Conservation (phyloP, 495 filamentous ascomycete genomes). For the Daldinia caldariorum region DNA sequence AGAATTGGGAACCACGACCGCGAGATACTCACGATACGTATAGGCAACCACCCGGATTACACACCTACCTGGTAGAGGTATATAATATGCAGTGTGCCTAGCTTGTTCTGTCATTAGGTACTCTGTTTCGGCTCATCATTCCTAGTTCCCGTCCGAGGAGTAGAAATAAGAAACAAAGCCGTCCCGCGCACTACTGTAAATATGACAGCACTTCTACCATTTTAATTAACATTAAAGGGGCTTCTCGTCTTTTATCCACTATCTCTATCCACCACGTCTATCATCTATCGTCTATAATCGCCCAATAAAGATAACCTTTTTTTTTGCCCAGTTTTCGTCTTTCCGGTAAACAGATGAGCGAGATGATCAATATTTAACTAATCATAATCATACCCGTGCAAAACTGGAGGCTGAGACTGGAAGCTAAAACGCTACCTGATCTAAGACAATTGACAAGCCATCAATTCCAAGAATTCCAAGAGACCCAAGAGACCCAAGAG, state of each 20-base stretch:
- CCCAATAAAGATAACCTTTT: background rate
- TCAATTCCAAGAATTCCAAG: too few species aligned
- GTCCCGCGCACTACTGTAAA: conserved; percentile 27
- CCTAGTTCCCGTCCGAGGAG: conserved; percentile 15
- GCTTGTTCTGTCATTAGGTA: background rate
- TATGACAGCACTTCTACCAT: conserved; percentile 25
- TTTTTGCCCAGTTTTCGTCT: background rate
- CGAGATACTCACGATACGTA: conserved; percentile 2
- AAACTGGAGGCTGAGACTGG: background rate
- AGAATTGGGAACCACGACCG: background rate
- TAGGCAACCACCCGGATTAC: background rate
- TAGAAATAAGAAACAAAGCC: conserved; percentile 25
- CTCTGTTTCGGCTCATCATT: conserved; percentile 18
- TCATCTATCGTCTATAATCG: background rate
- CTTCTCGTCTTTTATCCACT: conserved; percentile 7
- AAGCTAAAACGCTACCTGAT: too few species aligned
- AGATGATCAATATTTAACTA: background rate
- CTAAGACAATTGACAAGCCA: too few species aligned
- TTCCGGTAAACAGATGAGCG: background rate
- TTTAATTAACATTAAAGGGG: conserved; percentile 12
- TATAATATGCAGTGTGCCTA: background rate
- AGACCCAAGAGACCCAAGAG: background rate
- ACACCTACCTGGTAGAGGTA: too few species aligned
- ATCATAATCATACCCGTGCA: background rate
- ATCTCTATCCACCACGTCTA: background rate